phyloP scores from a whole-genome alignment of 495 filamentous ascomycete genomes.

The Penicillium salamii region DNA sequence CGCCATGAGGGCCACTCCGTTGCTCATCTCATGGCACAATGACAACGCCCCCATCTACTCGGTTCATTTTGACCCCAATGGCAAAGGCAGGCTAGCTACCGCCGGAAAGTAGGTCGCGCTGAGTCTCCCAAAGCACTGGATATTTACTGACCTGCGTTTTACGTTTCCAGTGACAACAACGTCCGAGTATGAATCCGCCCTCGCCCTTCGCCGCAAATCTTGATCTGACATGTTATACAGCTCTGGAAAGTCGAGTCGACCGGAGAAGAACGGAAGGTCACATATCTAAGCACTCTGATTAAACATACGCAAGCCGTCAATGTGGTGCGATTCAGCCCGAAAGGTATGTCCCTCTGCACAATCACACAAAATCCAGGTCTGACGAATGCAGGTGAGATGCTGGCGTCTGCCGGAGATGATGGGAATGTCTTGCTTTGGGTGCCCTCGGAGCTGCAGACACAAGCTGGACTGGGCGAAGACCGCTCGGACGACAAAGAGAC shows the following conservation, averaged over 20 bases:
- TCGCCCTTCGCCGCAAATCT: conserved; percentile 7
- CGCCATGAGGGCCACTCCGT: conserved; percentile 84
- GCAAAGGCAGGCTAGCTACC: conserved; percentile 88
- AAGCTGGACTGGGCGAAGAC: conserved; percentile 74
- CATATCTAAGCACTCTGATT: conserved; percentile 83
- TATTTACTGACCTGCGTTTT: conserved; percentile 11
- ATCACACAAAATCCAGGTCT: conserved; percentile 14
- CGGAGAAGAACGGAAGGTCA: conserved; percentile 83
- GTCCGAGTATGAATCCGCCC: conserved; percentile 67
- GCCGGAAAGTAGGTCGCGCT: conserved; percentile 61
- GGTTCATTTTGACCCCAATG: conserved; percentile 90
- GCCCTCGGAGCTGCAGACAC: conserved; percentile 69
- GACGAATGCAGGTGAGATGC: conserved; percentile 69
- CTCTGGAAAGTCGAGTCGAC: conserved; percentile 86
- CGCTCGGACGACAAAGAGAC: conserved; percentile 89
- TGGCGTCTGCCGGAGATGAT: conserved; percentile 94
- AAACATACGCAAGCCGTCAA: conserved; percentile 98
- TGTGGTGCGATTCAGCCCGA: conserved; percentile 92
- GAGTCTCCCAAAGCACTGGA: not conserved
- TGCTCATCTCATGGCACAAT: conserved; percentile 95
- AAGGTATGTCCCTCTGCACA: conserved; percentile 55
- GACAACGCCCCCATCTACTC: conserved; percentile 94
- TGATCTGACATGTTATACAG: conserved; percentile 49
- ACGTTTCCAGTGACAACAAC: conserved; percentile 73
- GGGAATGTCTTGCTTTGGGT: conserved; percentile 96